These are phyloP conservation scores for Lodderomyces theae DNA, from an alignment of 1,139 yeast species.

Conservation along the genomic window DNA sequence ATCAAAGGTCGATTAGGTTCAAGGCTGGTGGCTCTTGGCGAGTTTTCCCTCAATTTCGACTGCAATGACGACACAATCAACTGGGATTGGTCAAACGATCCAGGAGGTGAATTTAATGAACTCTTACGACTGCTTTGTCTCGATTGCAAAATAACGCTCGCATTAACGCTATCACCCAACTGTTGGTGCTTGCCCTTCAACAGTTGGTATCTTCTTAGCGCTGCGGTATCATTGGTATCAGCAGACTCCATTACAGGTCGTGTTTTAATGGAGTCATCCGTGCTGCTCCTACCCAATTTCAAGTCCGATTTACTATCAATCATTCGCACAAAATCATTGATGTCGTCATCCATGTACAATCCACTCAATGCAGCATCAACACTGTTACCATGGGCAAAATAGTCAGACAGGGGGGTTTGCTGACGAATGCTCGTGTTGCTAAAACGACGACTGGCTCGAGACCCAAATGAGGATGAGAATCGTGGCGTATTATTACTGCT, in stretches of 20 bases:
- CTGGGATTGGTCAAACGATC: constrained; percentile 12
- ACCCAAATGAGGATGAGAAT: constrained; percentile 57
- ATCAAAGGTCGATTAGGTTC: constrained; percentile 6
- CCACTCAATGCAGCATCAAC: constrained; percentile 40
- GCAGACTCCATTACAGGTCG: constrained; percentile 1
- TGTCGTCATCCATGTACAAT: constrained; percentile 60
- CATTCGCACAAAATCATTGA: constrained; percentile 76
- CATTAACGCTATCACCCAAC: constrained; percentile 51
- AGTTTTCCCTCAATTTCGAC: constrained; percentile 37
- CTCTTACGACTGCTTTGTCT: constrained; percentile 33
- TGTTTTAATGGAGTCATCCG: constrained; percentile 2
- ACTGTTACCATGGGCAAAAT: constrained; percentile 17
- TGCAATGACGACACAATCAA: constrained; percentile 16
- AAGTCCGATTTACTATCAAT: constrained; percentile 67
- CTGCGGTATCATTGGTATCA: background rate
- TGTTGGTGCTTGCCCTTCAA: constrained; percentile 44
- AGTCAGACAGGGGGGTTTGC: constrained; percentile 23
- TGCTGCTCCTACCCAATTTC: constrained; percentile 21
- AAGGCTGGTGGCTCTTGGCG: constrained; percentile 21
- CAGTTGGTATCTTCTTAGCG: constrained; percentile 35
- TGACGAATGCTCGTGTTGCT: constrained; percentile 38
- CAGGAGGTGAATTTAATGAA: constrained; percentile 28
- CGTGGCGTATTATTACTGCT: constrained; percentile 23
- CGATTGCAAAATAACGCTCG: constrained; percentile 35
- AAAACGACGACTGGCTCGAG: constrained; percentile 46